phyloP scores from a whole-genome alignment of 257 asterid genomes.

The Salvia rosmarinus region DNA sequence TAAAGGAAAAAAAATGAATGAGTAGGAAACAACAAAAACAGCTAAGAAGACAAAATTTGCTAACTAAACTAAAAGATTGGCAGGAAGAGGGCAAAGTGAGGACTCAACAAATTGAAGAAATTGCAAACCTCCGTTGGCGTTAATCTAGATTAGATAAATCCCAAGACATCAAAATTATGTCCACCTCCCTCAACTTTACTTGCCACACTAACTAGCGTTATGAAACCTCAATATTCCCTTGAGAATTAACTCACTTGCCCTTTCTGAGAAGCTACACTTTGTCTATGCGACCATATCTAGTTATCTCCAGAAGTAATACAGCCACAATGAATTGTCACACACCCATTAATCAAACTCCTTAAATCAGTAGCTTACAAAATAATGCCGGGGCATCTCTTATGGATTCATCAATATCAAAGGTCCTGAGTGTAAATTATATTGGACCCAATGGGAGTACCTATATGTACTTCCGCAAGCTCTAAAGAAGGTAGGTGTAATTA shows the following conservation, averaged over 20 bases:
- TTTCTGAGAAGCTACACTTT: not conserved
- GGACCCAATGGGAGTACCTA: slow-evolving; percentile 7
- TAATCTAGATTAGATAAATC: not conserved
- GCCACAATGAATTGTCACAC: not conserved
- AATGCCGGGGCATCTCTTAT: not conserved
- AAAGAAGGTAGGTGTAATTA: not conserved
- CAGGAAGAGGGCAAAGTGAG: not conserved
- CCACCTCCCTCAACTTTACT: not conserved
- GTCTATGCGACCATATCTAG: not conserved
- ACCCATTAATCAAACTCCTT: not conserved
- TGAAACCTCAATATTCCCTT: slow-evolving; percentile 1
- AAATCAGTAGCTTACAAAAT: not conserved
- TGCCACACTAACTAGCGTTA: not conserved
- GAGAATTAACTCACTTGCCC: not conserved
- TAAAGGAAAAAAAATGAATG: slow-evolving; percentile 37
- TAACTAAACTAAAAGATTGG: too few relatives aligned
- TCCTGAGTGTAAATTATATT: slow-evolving; percentile 7
- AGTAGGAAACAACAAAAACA: slow-evolving; percentile 22
- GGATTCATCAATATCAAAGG: slow-evolving; percentile 7
- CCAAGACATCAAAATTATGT: not conserved
- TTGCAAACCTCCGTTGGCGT: not conserved
- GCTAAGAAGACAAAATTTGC: too few relatives aligned
- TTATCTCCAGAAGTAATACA: not conserved
- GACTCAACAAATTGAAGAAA: not conserved
- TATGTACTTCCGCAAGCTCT: not conserved